phyloP scores from a whole-genome alignment of 768 basidiomycete species.

The Mycena galericulata region DNA sequence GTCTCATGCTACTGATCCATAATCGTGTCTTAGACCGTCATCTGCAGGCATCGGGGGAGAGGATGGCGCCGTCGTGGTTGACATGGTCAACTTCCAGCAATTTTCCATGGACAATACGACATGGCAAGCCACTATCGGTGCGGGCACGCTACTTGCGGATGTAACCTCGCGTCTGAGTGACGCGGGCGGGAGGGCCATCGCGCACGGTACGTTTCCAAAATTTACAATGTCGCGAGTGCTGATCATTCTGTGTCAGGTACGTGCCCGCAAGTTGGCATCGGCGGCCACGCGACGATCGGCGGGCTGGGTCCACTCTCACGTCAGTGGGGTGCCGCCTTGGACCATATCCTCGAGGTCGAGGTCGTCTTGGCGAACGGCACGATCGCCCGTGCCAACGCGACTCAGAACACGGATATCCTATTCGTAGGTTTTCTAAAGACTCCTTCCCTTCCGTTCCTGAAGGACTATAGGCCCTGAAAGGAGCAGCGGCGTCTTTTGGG shows the following conservation, averaged over 20 bases:
- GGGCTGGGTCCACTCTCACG: conserved; percentile 39
- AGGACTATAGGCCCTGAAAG: conserved; percentile 39
- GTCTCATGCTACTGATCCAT: not conserved
- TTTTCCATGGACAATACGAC: conserved; percentile 42
- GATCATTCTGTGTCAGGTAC: too few species aligned
- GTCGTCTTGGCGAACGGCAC: conserved; percentile 41
- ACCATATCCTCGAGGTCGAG: conserved; percentile 41
- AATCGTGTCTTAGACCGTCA: not conserved
- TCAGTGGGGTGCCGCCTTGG: conserved; percentile 42
- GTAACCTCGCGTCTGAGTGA: conserved; percentile 36
- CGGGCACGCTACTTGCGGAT: conserved; percentile 40
- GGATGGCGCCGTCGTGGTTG: conserved; percentile 46
- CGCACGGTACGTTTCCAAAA: too few species aligned
- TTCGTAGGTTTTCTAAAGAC: conserved; percentile 30
- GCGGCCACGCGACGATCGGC: conserved; percentile 39
- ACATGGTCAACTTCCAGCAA: conserved; percentile 40
- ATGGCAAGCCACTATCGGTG: conserved; percentile 40
- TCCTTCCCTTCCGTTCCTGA: not conserved
- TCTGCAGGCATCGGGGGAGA: conserved; percentile 40
- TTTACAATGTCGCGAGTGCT: too few species aligned
- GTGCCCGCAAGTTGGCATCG: conserved; percentile 46
- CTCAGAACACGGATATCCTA: conserved; percentile 38
- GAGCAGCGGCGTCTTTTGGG: conserved; percentile 45
- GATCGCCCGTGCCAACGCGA: conserved; percentile 36
- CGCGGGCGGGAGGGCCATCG: conserved; percentile 39